Percentiles rank a stretch among this genome's conserved stretches.
These are phyloP conservation scores for Apiospora aurea DNA, from an alignment of 2,329 filamentous ascomycete genomes.

Conservation along the genomic window DNA sequence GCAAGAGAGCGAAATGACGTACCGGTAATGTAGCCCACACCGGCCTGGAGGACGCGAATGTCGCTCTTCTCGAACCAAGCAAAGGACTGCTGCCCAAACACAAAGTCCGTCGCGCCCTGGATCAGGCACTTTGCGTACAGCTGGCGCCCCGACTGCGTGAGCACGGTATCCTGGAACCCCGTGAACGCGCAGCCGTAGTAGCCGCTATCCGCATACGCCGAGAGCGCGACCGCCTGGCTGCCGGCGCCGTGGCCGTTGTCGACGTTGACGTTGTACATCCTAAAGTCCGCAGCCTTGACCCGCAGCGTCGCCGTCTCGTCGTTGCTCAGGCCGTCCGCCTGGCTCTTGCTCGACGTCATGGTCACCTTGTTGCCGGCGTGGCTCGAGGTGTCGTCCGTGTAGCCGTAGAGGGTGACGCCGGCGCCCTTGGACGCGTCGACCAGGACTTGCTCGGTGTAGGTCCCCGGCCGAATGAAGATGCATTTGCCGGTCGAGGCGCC, in stretches of 20 bases:
- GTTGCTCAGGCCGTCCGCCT: conserved; percentile 57
- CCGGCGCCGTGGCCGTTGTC: conserved; percentile 52
- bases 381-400: conserved; percentile 58
- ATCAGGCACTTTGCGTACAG: conserved; percentile 54
- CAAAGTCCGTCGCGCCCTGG: conserved; percentile 56
- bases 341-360: conserved; percentile 52
- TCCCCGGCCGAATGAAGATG: conserved; percentile 68
- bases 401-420: conserved; percentile 62
- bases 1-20: conserved; percentile 26
- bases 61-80: conserved; percentile 53
- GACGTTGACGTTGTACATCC: conserved; percentile 67
- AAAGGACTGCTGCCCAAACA: conserved; percentile 51
- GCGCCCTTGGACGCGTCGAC: conserved; percentile 54
- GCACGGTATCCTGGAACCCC: conserved; percentile 58
- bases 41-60: conserved; percentile 44
- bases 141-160: conserved; percentile 53
- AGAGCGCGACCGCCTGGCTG: conserved; percentile 54
- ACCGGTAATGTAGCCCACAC: conserved; percentile 51
- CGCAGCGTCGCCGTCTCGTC: conserved; percentile 57
- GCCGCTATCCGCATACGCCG: conserved; percentile 50
- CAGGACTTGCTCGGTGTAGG: conserved; percentile 67
- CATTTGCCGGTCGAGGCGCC: conserved; percentile 56
- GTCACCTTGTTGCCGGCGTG: conserved; percentile 66
- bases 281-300: conserved; percentile 56
- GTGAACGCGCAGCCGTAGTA: conserved; percentile 54